phyloP scores from a whole-genome alignment of 495 filamentous ascomycete species.

The Xylaria nigripes region DNA sequence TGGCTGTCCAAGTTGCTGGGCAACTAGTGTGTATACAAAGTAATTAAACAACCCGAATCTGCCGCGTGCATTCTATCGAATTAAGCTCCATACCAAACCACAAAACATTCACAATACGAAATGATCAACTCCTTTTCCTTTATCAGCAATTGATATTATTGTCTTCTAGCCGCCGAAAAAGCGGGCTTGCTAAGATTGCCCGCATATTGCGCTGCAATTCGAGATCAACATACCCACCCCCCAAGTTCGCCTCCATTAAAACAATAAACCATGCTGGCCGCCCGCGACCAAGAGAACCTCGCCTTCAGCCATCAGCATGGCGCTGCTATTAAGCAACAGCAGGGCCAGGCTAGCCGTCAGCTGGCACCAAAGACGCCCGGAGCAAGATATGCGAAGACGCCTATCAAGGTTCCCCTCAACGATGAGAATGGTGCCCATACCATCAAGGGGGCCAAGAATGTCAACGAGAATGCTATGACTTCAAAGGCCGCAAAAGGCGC shows the following conservation, averaged over 20 bases:
- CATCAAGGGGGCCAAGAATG: conserved; percentile 48
- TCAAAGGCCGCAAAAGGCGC: conserved; percentile 47
- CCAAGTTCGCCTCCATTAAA: not conserved
- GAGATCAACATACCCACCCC: not conserved
- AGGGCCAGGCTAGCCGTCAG: conserved; percentile 44
- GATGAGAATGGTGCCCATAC: conserved; percentile 62
- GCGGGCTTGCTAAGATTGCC: not conserved
- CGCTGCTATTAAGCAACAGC: conserved; percentile 71
- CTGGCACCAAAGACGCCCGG: conserved; percentile 67
- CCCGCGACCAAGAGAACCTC: conserved; percentile 85
- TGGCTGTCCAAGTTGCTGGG: conserved; percentile 2
- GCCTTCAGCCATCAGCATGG: conserved; percentile 63
- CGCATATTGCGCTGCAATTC: not conserved
- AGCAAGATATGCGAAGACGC: conserved; percentile 69
- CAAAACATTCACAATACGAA: conserved; percentile 5
- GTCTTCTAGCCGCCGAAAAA: not conserved
- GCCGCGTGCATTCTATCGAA: not conserved
- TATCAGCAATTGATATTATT: conserved; percentile 4
- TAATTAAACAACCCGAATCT: conserved; percentile 8
- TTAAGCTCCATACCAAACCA: conserved; percentile 9
- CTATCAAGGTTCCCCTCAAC: conserved; percentile 72
- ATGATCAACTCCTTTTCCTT: not conserved
- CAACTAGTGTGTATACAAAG: conserved; percentile 1
- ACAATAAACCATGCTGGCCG: conserved; percentile 57
- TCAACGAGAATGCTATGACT: conserved; percentile 32